These are phyloP conservation scores for Raddia distichophylla DNA, from an alignment of 176 grass and related monocot species.

Conservation along the genomic window DNA sequence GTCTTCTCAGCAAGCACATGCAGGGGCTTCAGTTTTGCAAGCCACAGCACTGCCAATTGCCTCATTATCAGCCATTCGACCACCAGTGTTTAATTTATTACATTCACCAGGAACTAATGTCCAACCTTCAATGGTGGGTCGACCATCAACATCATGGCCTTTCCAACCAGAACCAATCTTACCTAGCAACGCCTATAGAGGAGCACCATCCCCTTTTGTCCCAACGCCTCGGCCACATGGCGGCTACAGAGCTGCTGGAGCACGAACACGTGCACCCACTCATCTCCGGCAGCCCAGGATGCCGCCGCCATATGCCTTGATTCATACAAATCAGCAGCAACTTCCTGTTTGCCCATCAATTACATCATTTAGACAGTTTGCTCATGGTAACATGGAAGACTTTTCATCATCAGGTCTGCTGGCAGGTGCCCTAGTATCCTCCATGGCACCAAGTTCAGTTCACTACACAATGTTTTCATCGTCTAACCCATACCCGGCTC, in stretches of 20 bases:
- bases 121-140: slow-evolving; percentile 13
- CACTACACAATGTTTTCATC: background rate
- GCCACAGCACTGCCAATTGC: background rate
- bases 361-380: background rate
- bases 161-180: slow-evolving; percentile 12
- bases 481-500: background rate
- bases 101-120: slow-evolving; percentile 15
- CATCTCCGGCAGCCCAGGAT: slow-evolving; percentile 32
- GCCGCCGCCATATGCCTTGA: background rate
- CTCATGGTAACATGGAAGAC: slow-evolving; percentile 1
- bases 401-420: background rate
- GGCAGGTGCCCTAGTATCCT: background rate
- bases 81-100: background rate
- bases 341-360: background rate
- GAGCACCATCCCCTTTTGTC: slow-evolving; percentile 21
- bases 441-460: slow-evolving; percentile 3
- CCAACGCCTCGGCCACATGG: slow-evolving; percentile 10
- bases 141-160: slow-evolving; percentile 17
- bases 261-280: slow-evolving; percentile 21
- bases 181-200: slow-evolving; percentile 30
- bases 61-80: slow-evolving; percentile 7
- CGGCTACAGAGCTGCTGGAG: slow-evolving; percentile 20
- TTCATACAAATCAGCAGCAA: slow-evolving; percentile 31
- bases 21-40: slow-evolving; percentile 21
- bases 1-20: slow-evolving; percentile 40